A percentile compares a stretch with the other conserved stretches of the same genome.
Conservation (phyloP, 192 early-diverging fungal genomes). For the Rhizophagus clarus region DNA sequence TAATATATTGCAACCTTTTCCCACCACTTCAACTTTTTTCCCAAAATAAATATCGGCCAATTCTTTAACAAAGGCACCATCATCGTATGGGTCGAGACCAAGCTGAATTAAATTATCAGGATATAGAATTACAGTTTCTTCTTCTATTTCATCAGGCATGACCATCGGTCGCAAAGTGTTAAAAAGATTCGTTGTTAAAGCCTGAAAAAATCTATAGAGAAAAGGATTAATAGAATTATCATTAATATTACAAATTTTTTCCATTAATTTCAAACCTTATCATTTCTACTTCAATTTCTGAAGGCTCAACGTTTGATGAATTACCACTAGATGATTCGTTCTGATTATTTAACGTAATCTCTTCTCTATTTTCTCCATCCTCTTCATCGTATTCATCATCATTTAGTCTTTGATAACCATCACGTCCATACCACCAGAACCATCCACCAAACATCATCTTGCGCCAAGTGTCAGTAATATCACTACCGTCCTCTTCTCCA, state of each 20-base stretch:
- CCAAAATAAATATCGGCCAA: constrained; percentile 50
- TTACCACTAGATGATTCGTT: not conserved
- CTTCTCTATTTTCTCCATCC: constrained; percentile 28
- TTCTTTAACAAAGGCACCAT: constrained; percentile 45
- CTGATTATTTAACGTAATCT: not conserved
- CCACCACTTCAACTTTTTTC: constrained; percentile 36
- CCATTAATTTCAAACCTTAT: constrained; percentile 40
- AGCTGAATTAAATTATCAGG: constrained; percentile 44
- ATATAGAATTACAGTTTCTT: constrained; percentile 30
- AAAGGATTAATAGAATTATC: constrained; percentile 45
- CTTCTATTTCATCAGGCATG: constrained; percentile 14
- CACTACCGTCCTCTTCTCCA: constrained; percentile 24
- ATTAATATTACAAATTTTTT: constrained; percentile 12
- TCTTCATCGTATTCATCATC: constrained; percentile 17
- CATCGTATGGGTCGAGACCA: constrained; percentile 46
- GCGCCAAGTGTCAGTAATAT: constrained; percentile 41
- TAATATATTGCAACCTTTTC: constrained; percentile 5
- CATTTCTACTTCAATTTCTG: constrained; percentile 34
- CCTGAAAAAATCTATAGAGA: constrained; percentile 37
- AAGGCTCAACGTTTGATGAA: constrained; percentile 15
- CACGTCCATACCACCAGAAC: constrained; percentile 55
- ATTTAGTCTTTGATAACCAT: constrained; percentile 35
- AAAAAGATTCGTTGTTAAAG: constrained; percentile 40
- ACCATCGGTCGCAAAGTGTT: not conserved
- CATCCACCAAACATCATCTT: constrained; percentile 51